Conservation (phyloP, 495 filamentous ascomycete genomes). For the Hypoxylon perforatum region DNA sequence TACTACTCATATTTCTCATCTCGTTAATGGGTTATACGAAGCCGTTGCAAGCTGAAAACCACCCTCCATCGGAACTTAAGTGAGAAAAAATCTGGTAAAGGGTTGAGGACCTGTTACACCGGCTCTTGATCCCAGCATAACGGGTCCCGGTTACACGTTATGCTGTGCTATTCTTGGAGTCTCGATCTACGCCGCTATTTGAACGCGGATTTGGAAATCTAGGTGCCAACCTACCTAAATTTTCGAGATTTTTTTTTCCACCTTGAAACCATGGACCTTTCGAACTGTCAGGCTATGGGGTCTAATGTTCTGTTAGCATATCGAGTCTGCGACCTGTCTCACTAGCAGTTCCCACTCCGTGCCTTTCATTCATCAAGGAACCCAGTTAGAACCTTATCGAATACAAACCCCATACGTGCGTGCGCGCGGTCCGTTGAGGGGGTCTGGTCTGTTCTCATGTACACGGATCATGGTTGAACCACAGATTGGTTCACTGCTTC, state of each 20-base stretch:
- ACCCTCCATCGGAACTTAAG: neutral
- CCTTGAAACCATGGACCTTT: too few relatives aligned
- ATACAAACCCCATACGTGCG: slow-evolving; percentile 35
- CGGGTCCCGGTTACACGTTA: neutral
- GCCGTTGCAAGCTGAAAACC: slow-evolving; percentile 8
- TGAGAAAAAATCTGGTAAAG: neutral
- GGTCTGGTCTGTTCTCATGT: slow-evolving; percentile 17
- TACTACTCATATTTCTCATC: slow-evolving; percentile 1
- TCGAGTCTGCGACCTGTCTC: slow-evolving; percentile 15
- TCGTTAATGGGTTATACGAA: slow-evolving; percentile 17
- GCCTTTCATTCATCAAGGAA: slow-evolving; percentile 6
- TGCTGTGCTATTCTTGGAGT: slow-evolving; percentile 1
- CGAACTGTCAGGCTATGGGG: neutral
- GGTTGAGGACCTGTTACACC: neutral
- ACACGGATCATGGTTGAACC: slow-evolving; percentile 25
- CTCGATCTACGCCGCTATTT: neutral
- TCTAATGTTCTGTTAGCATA: neutral
- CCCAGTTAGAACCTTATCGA: slow-evolving; percentile 29
- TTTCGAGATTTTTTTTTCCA: too few relatives aligned
- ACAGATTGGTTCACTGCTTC: neutral
- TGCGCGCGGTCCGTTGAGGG: slow-evolving; percentile 35
- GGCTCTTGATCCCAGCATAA: neutral
- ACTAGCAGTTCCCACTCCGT: slow-evolving; percentile 13
- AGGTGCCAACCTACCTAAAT: neutral
- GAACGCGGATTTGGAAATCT: neutral